phyloP scores from a whole-genome alignment of 768 basidiomycete species.

The Lactarius hengduanensis region DNA sequence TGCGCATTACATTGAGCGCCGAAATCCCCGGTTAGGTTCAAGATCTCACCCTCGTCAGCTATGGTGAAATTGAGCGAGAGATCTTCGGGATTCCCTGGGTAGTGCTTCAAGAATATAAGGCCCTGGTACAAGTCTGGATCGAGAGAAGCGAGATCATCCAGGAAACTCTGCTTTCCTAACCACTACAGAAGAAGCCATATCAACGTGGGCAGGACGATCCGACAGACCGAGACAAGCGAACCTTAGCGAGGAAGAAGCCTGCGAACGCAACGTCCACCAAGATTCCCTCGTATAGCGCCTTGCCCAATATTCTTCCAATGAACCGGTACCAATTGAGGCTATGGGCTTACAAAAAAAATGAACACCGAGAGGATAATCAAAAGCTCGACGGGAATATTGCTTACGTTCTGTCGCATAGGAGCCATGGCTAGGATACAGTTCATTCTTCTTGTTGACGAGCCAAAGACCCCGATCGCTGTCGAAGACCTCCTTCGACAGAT shows the following conservation, averaged over 20 bases:
- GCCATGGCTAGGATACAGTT: conserved; percentile 94
- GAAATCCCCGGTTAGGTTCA: background rate
- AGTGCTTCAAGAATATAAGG: conserved; percentile 90
- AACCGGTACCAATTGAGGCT: conserved; percentile 91
- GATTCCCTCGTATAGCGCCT: conserved; percentile 96
- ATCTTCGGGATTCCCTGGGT: conserved; percentile 82
- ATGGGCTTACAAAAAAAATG: conserved; percentile 48
- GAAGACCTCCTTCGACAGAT: conserved; percentile 89
- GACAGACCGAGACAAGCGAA: conserved; percentile 32
- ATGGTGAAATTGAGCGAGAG: conserved; percentile 88
- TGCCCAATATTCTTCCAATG: conserved; percentile 91
- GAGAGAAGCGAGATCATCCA: conserved; percentile 89
- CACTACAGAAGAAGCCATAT: conserved; percentile 48
- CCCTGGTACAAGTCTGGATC: conserved; percentile 93
- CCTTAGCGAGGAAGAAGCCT: conserved; percentile 90
- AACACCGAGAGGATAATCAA: conserved; percentile 7
- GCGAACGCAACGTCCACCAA: conserved; percentile 94
- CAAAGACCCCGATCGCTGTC: conserved; percentile 93
- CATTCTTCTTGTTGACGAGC: conserved; percentile 87
- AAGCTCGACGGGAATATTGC: conserved; percentile 30
- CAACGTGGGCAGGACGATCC: background rate
- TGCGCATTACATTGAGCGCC: conserved; percentile 33
- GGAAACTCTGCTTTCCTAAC: conserved; percentile 87
- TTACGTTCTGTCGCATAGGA: conserved; percentile 84
- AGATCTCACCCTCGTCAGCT: conserved; percentile 69